phyloP scores from a whole-genome alignment of 768 basidiomycete species.

The Tricholoma sp. region DNA sequence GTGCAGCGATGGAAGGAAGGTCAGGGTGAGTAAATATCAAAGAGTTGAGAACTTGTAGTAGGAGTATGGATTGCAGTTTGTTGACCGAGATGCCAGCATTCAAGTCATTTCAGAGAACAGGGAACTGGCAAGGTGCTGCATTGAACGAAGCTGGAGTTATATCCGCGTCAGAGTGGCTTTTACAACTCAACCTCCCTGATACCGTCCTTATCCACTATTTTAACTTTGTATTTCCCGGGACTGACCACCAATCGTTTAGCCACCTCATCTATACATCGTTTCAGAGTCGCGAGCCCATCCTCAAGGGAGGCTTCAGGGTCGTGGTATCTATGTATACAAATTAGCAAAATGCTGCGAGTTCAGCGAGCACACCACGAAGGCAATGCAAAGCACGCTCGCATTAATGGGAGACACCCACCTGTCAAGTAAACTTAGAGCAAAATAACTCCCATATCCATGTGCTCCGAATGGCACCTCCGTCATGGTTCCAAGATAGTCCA shows the following conservation, averaged over 20 bases:
- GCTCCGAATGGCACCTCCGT: constrained; percentile 88
- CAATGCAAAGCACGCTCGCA: not conserved
- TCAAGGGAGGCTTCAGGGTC: constrained; percentile 81
- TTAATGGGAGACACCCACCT: constrained; percentile 41
- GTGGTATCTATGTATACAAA: constrained; percentile 61
- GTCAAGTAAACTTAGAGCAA: constrained; percentile 88
- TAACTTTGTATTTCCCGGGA: constrained; percentile 81
- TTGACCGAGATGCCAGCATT: not conserved
- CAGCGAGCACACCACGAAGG: not conserved
- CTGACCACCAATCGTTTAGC: constrained; percentile 77
- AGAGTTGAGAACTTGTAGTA: no score
- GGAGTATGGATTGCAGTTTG: not conserved
- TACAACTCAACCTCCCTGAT: constrained; percentile 75
- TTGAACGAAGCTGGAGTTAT: not conserved
- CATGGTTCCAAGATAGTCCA: constrained; percentile 93
- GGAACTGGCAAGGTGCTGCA: no score
- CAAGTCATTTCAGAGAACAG: not conserved
- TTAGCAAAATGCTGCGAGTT: not conserved
- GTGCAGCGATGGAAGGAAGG: constrained; percentile 33
- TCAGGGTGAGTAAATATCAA: constrained; percentile 21
- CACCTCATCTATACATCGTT: constrained; percentile 86
- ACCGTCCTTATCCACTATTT: constrained; percentile 90
- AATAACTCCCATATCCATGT: constrained; percentile 94
- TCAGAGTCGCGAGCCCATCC: constrained; percentile 80
- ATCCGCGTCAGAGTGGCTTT: not conserved